Percentiles rank a stretch among this genome's conserved stretches.
These are phyloP conservation scores for Aspergillus uvarum DNA, from an alignment of 2,329 filamentous ascomycete genomes.

Conservation along the genomic window DNA sequence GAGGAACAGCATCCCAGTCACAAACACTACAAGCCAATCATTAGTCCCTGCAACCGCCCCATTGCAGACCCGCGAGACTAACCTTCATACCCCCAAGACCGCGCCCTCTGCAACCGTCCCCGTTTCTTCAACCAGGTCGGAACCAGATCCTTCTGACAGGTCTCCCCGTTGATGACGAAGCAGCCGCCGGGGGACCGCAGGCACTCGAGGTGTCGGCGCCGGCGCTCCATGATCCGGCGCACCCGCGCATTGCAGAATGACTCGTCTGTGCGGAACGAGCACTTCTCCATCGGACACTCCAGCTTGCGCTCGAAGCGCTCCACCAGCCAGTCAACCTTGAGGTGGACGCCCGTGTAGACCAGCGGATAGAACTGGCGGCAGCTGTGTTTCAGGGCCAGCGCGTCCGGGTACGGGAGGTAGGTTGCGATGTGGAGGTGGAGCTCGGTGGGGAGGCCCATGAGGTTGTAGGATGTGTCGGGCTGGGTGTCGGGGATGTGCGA, in stretches of 20 bases:
- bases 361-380: conserved; percentile 62
- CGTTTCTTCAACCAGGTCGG: conserved; percentile 30
- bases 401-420: conserved; percentile 67
- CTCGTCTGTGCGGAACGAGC: conserved; percentile 44
- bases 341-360: conserved; percentile 63
- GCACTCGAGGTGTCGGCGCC: conserved; percentile 44
- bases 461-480: conserved; percentile 12
- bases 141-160: conserved; percentile 32
- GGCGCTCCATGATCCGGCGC: conserved; percentile 42
- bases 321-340: conserved; percentile 70
- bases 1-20: conserved; percentile 18
- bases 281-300: conserved; percentile 60
- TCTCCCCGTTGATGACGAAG: conserved; percentile 38
- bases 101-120: conserved; percentile 9
- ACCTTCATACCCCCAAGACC: conserved; percentile 32
- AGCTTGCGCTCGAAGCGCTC: conserved; percentile 63
- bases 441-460: conserved; percentile 62
- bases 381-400: conserved; percentile 67
- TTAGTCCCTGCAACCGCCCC: too few relatives aligned
- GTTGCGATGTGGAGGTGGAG: conserved; percentile 64
- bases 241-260: conserved; percentile 44
- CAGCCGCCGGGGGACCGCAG: conserved; percentile 32
- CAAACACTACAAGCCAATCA: conserved; percentile 10
- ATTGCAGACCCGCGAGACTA: conserved; percentile 6
- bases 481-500: too few relatives aligned